phyloP scores from a whole-genome alignment of 108 stramenopile genomes.

The Schizochytrium sp. region DNA sequence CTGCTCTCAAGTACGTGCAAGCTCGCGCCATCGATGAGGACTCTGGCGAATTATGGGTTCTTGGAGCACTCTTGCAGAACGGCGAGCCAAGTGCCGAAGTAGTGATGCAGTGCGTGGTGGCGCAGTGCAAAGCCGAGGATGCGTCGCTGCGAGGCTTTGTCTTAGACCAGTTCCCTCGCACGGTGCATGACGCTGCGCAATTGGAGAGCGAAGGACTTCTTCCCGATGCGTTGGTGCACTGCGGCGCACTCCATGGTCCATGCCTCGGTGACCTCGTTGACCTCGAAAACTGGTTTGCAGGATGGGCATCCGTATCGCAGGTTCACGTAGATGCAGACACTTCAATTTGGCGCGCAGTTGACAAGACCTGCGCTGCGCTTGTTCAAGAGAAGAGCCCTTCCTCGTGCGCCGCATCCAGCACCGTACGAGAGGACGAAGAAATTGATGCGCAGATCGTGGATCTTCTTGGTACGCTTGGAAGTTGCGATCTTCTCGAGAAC shows the following conservation, averaged over 20 bases:
- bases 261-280: neutral
- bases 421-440: neutral
- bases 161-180: neutral
- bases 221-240: neutral
- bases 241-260: neutral
- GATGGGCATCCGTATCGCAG: neutral
- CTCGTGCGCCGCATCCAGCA: neutral
- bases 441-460: no score
- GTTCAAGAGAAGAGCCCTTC: neutral
- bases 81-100: neutral
- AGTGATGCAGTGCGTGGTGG: neutral
- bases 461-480: neutral
- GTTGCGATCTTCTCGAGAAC: neutral
- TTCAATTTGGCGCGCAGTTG: neutral
- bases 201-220: neutral
- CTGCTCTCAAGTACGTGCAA: no score
- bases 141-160: neutral
- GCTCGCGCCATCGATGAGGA: neutral
- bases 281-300: neutral
- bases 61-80: neutral
- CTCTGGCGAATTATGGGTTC: neutral
- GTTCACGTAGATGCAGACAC: neutral
- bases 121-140: neutral
- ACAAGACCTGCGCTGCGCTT: neutral
- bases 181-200: neutral